Base-by-base conservation (phyloP, 345 rosid genomes). In the Combretum micranthum region DNA sequence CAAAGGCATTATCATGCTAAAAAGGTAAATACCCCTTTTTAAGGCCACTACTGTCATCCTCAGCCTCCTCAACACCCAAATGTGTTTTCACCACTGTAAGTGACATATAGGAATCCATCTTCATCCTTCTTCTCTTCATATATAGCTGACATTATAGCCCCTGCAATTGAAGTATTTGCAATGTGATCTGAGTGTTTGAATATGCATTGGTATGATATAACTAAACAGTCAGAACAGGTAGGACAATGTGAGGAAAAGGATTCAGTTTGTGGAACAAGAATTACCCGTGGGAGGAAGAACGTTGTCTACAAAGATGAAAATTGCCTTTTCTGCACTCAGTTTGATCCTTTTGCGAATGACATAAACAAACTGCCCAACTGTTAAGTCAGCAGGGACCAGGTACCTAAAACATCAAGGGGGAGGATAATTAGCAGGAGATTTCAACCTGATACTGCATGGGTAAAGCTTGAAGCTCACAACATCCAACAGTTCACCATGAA, bases 41-140 rank as follows among this genome's bases (percentile, higher is more conserved):
- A 18, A 57, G 20, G 32, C 37, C 16, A 37, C 50, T 26, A 22
- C 19, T 2, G 53, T 16, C 22, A 47, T 62, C 66, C 37, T 32
- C 39, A 32, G 10, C 39, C 39, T 32, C 39, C 39, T 32, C 39
- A 20, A 17, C 43, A 42, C 49, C 98, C 96, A 13, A 91, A 91
- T 10, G 98, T 84, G 83, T 91, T 91, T 68, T 91, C 98, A 58
- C 96, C 98, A 10, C 98, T 91, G 79, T 91, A 91, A 19, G 96
- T 86, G 46, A 91, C 92, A 61, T 91, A 88, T 23, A 91, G 98
- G 70, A 91, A 91, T 22, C 98, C 98, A 72, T 91, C 98, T 64
- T 85, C 88, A 13, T 91, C 98, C 79, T 91, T 91, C 77, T 88
- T 91, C 64, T 88, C 98, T 47, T 88, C 95, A 44, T 91, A 91